Evolutionary conservation across 2,329 filamentous ascomycete genomes (phyloP), one percentile per base, ranked within the genome.

Genomic region (Alternaria sp.): DNA sequence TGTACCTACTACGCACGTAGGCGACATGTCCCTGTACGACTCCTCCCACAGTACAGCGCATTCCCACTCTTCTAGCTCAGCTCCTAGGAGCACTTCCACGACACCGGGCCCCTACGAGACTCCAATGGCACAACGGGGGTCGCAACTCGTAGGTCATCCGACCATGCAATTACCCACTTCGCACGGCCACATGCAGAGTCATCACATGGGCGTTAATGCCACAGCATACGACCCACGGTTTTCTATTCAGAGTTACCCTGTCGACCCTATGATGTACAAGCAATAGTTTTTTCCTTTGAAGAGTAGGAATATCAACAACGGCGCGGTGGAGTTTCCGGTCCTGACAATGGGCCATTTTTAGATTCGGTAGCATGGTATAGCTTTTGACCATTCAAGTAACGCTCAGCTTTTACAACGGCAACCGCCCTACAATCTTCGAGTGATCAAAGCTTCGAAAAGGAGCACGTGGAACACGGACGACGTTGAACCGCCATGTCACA

Each of bases 231-330:
- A 79, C 57, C 75, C 76, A 7, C 67, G 77, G 45, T 79, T 76
- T 58, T 65, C 64, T 11, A 70, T 77, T 46, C 75, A 75, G 58
- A 73, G 74, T 20, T 79, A 74, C 60, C 75, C 74, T 18, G 74
- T 78, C 43, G 76, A 79, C 63, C 76, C 77, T 14, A 78, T 79
- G 75, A 73, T 75, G 63, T 79, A 71, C 60, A 78, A 79, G 64
- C 71, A 74, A 56, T 66, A 63, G 57, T 51, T 47, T 65, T 44
- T 54, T 41, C 20, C 28, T 41, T 23, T 33, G 44, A 55, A 44
- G 50, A 60, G 33, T 50, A 55, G 50, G 44, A 50, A 37, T 45
- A 55, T 60, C 41, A 55, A 54, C 41, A 58, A 37, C 28, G 30
- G 41, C 45, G 58, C 25, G 30, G 43, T 54, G 30, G 46, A 46